These are phyloP conservation scores for Haemoproteus tartakovskyi DNA, from an alignment of 169 alveolate genomes.

Conservation along the genomic window DNA sequence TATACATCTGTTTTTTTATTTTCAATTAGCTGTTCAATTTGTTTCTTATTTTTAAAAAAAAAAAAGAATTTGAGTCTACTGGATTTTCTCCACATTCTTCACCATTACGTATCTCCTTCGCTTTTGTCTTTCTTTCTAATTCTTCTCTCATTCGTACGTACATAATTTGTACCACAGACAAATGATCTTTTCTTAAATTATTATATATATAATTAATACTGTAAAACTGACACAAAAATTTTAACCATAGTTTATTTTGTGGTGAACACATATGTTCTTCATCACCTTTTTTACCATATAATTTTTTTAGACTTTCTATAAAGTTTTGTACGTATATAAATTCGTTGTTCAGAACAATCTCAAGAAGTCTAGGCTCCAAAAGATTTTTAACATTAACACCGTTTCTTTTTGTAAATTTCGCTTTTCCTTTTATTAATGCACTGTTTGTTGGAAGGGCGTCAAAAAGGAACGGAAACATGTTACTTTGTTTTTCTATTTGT, in stretches of 20 bases:
- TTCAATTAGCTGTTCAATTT: constrained; percentile 19
- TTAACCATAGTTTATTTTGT: constrained; percentile 22
- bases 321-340: constrained; percentile 32
- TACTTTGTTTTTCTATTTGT: constrained; percentile 22
- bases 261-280: constrained; percentile 5
- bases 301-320: constrained; percentile 33
- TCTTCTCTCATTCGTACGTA: constrained; percentile 22
- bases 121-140: neutral
- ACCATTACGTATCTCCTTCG: neutral
- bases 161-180: constrained; percentile 10
- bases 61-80: neutral
- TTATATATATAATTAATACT: constrained; percentile 42
- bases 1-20: constrained; percentile 35
- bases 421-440: too few relatives aligned
- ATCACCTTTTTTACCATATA: constrained; percentile 24
- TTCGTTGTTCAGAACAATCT: constrained; percentile 3
- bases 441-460: constrained; percentile 47
- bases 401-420: too few relatives aligned
- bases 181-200: constrained; percentile 41
- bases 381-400: constrained; percentile 1
- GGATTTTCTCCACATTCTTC: neutral
- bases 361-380: constrained; percentile 10
- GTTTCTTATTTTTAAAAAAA: constrained; percentile 3
- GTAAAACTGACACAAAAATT: constrained; percentile 11
- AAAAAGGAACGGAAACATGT: constrained; percentile 36